Percentiles rank a stretch among this genome's conserved stretches.
These are phyloP conservation scores for Magnaporthiopsis rhizophila DNA, from an alignment of 2,329 filamentous ascomycete genomes.

Conservation along the genomic window DNA sequence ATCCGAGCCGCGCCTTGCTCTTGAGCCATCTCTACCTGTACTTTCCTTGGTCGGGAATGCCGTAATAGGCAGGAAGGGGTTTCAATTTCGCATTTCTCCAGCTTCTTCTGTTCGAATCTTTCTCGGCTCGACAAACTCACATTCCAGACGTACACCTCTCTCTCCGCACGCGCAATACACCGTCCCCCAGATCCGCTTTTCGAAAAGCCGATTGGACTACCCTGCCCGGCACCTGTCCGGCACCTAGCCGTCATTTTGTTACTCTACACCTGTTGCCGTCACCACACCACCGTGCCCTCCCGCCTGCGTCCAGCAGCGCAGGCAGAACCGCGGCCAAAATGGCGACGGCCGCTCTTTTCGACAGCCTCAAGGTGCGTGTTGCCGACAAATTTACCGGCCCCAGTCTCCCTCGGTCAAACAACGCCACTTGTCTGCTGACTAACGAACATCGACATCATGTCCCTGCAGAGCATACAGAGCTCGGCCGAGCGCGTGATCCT, in stretches of 20 bases:
- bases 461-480: conserved; percentile 15
- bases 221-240: too few species aligned
- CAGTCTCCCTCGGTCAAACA: neutral
- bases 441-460: too few species aligned
- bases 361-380: neutral
- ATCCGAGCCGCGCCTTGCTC: neutral
- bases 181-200: too few species aligned
- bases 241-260: too few species aligned
- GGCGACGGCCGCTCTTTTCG: neutral
- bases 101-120: neutral
- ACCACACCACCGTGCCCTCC: neutral
- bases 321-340: neutral
- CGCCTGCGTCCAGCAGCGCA: neutral
- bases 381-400: neutral
- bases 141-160: too few species aligned
- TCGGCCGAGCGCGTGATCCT: conserved; percentile 69
- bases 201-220: too few species aligned
- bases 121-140: neutral
- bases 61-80: neutral
- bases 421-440: neutral
- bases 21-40: too few species aligned
- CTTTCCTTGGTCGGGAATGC: neutral
- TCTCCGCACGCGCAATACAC: too few species aligned
- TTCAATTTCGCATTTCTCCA: neutral
- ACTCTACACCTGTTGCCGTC: too few species aligned